Evolutionary conservation across 2,329 filamentous ascomycete species (phyloP).

Genomic region (Stachybotrys chlorohalonatus): DNA sequence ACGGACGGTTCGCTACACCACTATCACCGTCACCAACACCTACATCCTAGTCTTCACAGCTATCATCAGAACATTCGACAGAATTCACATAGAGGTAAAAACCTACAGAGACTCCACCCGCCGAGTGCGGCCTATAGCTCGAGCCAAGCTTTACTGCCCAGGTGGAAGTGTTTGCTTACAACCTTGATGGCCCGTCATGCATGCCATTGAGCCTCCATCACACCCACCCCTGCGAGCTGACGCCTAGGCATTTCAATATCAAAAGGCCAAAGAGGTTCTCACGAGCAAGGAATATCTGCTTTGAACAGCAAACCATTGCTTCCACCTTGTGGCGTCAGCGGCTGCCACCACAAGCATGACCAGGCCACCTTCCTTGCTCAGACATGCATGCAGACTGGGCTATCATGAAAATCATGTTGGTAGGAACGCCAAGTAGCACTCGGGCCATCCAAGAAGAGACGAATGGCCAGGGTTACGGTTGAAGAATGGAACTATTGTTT

Average conservation of each 20-base stretch:
- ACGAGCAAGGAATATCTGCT: not conserved
- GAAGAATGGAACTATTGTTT: not conserved
- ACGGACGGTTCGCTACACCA: too few species aligned
- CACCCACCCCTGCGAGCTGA: not conserved
- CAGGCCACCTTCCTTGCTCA: not conserved
- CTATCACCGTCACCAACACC: too few species aligned
- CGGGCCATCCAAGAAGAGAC: not conserved
- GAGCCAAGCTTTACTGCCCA: too few species aligned
- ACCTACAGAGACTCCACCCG: too few species aligned
- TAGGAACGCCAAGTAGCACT: not conserved
- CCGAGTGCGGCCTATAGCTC: too few species aligned
- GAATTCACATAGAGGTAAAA: too few species aligned
- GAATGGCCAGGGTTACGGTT: not conserved
- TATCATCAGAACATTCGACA: too few species aligned
- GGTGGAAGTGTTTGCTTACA: not conserved
- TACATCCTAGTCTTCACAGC: too few species aligned
- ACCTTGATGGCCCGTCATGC: not conserved
- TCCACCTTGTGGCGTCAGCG: too few species aligned
- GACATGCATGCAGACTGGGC: not conserved
- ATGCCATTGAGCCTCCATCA: not conserved
- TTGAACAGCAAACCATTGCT: not conserved
- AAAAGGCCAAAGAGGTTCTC: not conserved
- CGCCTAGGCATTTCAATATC: not conserved
- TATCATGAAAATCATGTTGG: not conserved
- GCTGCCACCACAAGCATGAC: not conserved